Conservation (phyloP, 2,329 filamentous ascomycete genomes). For the Xylariaceae sp. region DNA sequence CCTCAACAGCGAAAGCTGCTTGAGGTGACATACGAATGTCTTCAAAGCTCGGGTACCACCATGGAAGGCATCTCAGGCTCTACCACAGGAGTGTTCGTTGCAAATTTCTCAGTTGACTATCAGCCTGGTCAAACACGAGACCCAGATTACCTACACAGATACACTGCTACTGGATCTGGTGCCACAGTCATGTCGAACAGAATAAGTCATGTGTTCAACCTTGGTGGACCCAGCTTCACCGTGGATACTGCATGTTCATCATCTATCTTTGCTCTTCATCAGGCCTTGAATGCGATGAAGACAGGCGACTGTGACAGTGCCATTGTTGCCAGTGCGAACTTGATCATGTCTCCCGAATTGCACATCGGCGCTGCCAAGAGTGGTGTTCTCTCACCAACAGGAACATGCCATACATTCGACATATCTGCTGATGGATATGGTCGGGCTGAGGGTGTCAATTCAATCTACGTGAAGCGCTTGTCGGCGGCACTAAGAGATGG, state of each 20-base stretch:
- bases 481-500: conserved; percentile 31
- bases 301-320: conserved; percentile 17
- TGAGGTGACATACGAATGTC: conserved; percentile 31
- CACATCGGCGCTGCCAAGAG: conserved; percentile 14
- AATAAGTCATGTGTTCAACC: conserved; percentile 27
- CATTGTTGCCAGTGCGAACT: conserved; percentile 21
- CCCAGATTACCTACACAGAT: conserved; percentile 16
- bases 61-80: conserved; percentile 9
- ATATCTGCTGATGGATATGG: conserved; percentile 45
- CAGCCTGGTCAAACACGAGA: conserved; percentile 15
- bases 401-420: conserved; percentile 36
- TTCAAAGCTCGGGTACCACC: conserved; percentile 13
- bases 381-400: conserved; percentile 32
- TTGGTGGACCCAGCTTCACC: conserved; percentile 20
- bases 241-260: conserved; percentile 31
- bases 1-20: conserved; percentile 29
- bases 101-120: conserved; percentile 23
- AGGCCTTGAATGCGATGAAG: conserved; percentile 11
- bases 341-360: conserved; percentile 16
- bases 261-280: conserved; percentile 19
- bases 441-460: conserved; percentile 44
- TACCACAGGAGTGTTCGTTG: conserved; percentile 20
- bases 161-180: conserved; percentile 22
- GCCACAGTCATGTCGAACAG: conserved; percentile 25
- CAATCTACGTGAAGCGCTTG: conserved; percentile 41